Evolutionary conservation across 176 grass and related monocot genomes (phyloP), one percentile per base, ranked within the genome.

Genomic region (Alopecurus myosuroides): DNA sequence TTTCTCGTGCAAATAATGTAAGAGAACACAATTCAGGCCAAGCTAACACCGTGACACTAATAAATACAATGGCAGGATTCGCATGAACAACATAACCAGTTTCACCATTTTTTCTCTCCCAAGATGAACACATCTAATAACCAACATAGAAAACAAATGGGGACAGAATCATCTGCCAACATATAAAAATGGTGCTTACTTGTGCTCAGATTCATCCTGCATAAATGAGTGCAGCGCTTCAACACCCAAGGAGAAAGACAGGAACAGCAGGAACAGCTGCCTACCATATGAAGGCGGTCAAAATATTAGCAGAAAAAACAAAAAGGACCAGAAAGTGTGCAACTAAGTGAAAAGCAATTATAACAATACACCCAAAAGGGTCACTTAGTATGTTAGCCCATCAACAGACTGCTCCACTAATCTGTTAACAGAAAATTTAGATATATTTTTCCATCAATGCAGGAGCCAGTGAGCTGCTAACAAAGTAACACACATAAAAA

Each of bases 161-260:
- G 4, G 4, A 77, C 26, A 18, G 17, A 62, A 18, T 9, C 7
- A 31, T 41, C 25, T 49, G 33, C 29, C 2, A 5, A 14, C 9
- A 73, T 7, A 44, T 6, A 64, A n/a, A 84, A 42, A 80, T 57
- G 17, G 42, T 11, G 39, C 90, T 98, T 94, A 98, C 97, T 95
- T 98, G 84, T 98, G 97, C 70, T 98, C 93, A 19, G 97, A 98
- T 86, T 98, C 97, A 91, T 98, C 97, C 85, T 98, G 97, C 85
- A 98, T 94, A 85, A 98, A 95, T 7, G 97, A 90, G 73, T 98
- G 97, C 28, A 98, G 82, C 74, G 97, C 93, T 95, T 98, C 93
- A 26, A 98, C 93, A 31, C 93, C 93, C 84, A 98, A 83, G 36
- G 97, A 98, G 78, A 98, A 98, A 77, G 93, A 98, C 71, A 98